These are phyloP conservation scores for Cladosporium sp. DNA, from an alignment of 2,329 filamentous ascomycete species.

Conservation along the genomic window DNA sequence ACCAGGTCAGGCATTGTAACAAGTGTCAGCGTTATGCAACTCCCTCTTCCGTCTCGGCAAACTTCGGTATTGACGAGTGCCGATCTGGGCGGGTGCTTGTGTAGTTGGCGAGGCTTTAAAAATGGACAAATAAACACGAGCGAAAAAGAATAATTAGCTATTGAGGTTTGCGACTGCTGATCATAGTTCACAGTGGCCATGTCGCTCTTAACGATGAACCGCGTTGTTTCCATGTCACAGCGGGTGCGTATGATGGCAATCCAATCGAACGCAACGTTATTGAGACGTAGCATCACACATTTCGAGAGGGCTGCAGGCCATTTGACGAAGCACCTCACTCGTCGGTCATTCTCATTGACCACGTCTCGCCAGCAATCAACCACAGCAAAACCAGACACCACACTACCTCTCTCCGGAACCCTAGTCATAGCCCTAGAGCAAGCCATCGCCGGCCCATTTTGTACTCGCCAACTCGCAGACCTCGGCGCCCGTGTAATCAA, in stretches of 20 bases:
- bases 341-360: neutral
- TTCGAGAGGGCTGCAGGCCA: neutral
- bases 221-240: neutral
- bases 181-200: neutral
- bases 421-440: slow-evolving; percentile 57
- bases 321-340: neutral
- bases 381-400: neutral
- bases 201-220: neutral
- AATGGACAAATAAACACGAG: neutral
- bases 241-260: neutral
- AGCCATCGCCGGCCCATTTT: slow-evolving; percentile 57
- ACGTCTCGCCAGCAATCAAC: neutral
- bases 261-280: neutral
- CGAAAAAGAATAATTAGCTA: neutral
- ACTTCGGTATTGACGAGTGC: neutral
- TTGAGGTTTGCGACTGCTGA: neutral
- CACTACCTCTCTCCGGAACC: slow-evolving; percentile 44
- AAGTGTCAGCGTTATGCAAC: neutral
- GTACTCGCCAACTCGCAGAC: slow-evolving; percentile 56
- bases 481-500: slow-evolving; percentile 58
- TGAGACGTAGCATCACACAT: neutral
- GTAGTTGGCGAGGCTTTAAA: neutral
- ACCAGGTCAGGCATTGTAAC: neutral
- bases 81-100: neutral
- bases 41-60: slow-evolving; percentile 8